Conservation (phyloP, 192 early-diverging fungal species). For the Coemansia sp. region DNA sequence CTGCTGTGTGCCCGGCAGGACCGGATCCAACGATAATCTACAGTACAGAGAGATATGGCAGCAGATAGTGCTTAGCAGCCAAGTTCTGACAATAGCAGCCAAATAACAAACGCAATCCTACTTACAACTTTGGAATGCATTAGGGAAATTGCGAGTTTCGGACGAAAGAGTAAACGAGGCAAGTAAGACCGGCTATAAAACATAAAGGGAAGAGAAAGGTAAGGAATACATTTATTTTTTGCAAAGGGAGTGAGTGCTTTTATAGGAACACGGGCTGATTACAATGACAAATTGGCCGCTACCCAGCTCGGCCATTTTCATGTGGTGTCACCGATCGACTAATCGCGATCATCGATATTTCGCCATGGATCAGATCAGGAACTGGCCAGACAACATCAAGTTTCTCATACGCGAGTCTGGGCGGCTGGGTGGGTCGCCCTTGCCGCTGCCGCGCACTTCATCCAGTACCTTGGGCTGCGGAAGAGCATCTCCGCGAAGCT, state of each 20-base stretch:
- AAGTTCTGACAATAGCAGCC: background rate
- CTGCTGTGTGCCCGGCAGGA: constrained; percentile 96
- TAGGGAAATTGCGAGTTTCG: background rate
- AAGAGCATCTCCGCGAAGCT: constrained; percentile 12
- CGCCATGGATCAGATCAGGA: constrained; percentile 21
- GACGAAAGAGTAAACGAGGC: background rate
- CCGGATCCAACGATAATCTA: constrained; percentile 86
- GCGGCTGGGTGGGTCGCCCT: constrained; percentile 39
- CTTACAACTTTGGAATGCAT: constrained; percentile 52
- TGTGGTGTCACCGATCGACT: background rate
- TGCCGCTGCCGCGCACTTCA: constrained; percentile 25
- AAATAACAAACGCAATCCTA: background rate
- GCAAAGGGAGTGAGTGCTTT: background rate
- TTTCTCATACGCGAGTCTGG: constrained; percentile 53
- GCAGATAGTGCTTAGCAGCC: background rate
- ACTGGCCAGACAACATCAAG: constrained; percentile 53
- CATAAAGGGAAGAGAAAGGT: background rate
- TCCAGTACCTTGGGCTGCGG: constrained; percentile 32
- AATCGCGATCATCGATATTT: background rate
- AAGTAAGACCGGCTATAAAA: background rate
- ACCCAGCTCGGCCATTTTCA: background rate
- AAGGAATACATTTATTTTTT: background rate
- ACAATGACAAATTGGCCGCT: background rate
- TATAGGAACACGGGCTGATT: background rate
- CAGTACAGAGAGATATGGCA: background rate